phyloP scores from a whole-genome alignment of 2,329 filamentous ascomycete genomes.

The Mariannaea elegans region DNA sequence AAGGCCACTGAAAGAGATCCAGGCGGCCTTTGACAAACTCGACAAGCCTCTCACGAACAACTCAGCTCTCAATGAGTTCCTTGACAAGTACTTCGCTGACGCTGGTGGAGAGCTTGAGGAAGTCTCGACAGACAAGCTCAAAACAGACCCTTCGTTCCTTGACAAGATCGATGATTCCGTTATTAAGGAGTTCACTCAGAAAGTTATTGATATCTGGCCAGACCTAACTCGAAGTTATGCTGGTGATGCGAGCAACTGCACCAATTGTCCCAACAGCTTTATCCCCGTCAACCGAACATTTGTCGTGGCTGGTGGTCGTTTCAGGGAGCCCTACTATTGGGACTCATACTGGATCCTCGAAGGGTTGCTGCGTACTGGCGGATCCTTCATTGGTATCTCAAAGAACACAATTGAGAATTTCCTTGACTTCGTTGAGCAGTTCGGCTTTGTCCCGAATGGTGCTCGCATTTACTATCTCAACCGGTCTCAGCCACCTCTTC shows the following conservation, averaged over 20 bases:
- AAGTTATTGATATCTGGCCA: constrained; percentile 76
- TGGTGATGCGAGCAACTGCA: constrained; percentile 60
- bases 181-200: constrained; percentile 66
- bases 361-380: constrained; percentile 71
- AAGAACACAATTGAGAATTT: constrained; percentile 77
- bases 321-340: constrained; percentile 77
- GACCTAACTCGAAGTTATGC: constrained; percentile 70
- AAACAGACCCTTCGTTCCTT: constrained; percentile 67
- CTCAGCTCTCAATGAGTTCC: constrained; percentile 67
- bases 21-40: constrained; percentile 67
- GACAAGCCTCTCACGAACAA: constrained; percentile 70
- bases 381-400: constrained; percentile 69
- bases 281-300: constrained; percentile 73
- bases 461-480: constrained; percentile 75
- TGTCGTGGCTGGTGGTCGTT: constrained; percentile 76
- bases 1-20: constrained; percentile 66
- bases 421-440: constrained; percentile 70
- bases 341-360: constrained; percentile 75
- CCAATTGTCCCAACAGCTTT: constrained; percentile 70
- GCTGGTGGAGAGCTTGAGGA: constrained; percentile 70
- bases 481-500: constrained; percentile 71
- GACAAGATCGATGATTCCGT: constrained; percentile 64
- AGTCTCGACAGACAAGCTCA: constrained; percentile 60
- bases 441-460: constrained; percentile 74
- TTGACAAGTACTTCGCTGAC: constrained; percentile 69